Base-by-base conservation (phyloP, 78 protist genomes). In the Protostelium mycophagum region DNA sequence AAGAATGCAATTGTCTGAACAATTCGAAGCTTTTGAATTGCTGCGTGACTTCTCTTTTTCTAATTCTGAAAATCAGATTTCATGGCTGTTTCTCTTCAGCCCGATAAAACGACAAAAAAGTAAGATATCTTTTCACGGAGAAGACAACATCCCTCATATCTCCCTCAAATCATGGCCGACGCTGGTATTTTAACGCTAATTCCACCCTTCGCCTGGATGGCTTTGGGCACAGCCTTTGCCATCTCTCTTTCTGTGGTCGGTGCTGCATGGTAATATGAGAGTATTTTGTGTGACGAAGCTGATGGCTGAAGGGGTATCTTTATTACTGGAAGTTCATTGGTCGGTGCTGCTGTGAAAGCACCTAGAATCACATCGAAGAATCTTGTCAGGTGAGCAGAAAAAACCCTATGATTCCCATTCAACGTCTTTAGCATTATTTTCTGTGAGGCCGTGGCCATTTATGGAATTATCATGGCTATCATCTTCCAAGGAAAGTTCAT, bases 381-480 rank as follows among this genome's bases (percentile, higher is more conserved):
- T 86, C 91, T 98, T 35, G 93, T 98, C 73, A 51, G 73, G 73
- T 51, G 73, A 90, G 94, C 96, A 96, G 94, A 35, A 23, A 51
- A 9, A 0, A 31, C 25, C 5, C 1, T 31, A 63, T n/a, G 35
- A 28, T 28, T 28, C 87, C 28, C 29, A 0, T 23, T 23, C 0
- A 28, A 35, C 63, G 88, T 51, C 73, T 16, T 5, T 86, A 35
- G 84, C 84, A 93, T 99, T 63, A 94, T 99, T 85, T 98, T 99
- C 94, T 98, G 99, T 90, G 99, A 99, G 91, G 99, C 99, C 29
- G 98, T 97, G 1, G 99, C 99, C 87, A 98, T 99, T 85, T 98
- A 98, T 93, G 99, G 99, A n/a, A 96, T 99, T 88, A 98, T 99
- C 93, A 89, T 98, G 90, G 97, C 99, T 36, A 98, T 99, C 89